These are phyloP conservation scores for Pythium guiyangense DNA, from an alignment of 352 stramenopile species.

Conservation along the genomic window DNA sequence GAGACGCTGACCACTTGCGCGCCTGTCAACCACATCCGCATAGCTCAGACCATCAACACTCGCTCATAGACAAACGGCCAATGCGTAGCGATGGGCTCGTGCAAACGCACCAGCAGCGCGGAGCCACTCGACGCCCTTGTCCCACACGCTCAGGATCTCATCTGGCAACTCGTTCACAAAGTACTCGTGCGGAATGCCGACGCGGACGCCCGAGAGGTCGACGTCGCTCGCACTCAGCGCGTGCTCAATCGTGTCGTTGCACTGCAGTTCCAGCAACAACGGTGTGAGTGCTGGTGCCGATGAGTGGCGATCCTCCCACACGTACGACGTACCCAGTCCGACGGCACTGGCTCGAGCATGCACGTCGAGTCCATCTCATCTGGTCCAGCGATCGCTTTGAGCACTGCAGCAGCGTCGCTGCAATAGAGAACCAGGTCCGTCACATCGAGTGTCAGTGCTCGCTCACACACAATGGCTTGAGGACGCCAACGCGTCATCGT, in stretches of 20 bases:
- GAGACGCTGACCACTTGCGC: conserved; percentile 75
- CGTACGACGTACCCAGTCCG: conserved; percentile 46
- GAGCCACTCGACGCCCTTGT: conserved; percentile 67
- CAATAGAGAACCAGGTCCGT: neutral
- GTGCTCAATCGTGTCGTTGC: conserved; percentile 25
- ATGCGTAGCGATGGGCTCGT: neutral
- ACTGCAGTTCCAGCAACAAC: conserved; percentile 15
- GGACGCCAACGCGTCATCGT: too few species aligned
- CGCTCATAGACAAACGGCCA: neutral
- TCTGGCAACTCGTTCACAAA: conserved; percentile 89
- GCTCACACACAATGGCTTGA: neutral
- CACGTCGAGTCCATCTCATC: conserved; percentile 85
- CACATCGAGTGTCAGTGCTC: neutral
- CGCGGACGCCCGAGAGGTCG: conserved; percentile 70
- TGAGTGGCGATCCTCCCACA: neutral
- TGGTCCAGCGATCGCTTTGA: conserved; percentile 75
- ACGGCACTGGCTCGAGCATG: conserved; percentile 34
- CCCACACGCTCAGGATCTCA: conserved; percentile 84
- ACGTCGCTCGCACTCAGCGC: conserved; percentile 19
- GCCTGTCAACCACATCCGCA: conserved; percentile 14
- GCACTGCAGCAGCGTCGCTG: conserved; percentile 73
- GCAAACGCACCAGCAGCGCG: conserved; percentile 35
- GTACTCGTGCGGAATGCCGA: conserved; percentile 95
- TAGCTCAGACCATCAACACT: neutral
- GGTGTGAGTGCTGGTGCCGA: too few species aligned